phyloP scores from a whole-genome alignment of 306 rosid species.

The Comarum palustre region DNA sequence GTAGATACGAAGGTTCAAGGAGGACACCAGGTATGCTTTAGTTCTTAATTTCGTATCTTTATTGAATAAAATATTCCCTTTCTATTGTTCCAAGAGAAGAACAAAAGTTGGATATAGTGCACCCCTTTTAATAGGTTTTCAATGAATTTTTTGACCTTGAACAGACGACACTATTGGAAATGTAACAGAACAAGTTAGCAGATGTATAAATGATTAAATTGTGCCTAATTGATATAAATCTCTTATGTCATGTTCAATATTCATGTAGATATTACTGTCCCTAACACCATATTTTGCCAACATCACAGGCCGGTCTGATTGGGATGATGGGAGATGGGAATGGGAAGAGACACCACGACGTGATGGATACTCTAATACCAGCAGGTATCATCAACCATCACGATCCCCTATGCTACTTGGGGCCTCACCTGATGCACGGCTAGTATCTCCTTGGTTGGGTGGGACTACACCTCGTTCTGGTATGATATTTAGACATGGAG shows the following conservation, averaged over 20 bases:
- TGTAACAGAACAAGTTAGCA: background rate
- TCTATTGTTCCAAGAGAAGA: background rate
- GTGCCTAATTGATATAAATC: background rate
- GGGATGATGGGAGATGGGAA: slow-evolving; percentile 97
- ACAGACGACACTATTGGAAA: background rate
- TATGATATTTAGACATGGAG: slow-evolving; percentile 35
- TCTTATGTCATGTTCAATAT: background rate
- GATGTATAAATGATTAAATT: background rate
- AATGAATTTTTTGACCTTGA: background rate
- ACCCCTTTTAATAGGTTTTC: background rate
- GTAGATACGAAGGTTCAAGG: slow-evolving; percentile 69
- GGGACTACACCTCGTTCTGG: slow-evolving; percentile 69
- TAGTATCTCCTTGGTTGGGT: slow-evolving; percentile 94
- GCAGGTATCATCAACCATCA: slow-evolving; percentile 77
- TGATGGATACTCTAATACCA: slow-evolving; percentile 51
- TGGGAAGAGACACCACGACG: slow-evolving; percentile 91
- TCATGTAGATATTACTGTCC: slow-evolving; percentile 14
- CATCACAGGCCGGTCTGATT: slow-evolving; percentile 78
- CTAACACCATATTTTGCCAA: slow-evolving; percentile 11
- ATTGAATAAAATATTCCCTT: background rate
- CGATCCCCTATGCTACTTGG: slow-evolving; percentile 90
- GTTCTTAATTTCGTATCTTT: slow-evolving; percentile 11
- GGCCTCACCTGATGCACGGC: slow-evolving; percentile 92
- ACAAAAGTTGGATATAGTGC: background rate
- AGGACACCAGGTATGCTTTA: slow-evolving; percentile 66